Evolutionary conservation across 768 basidiomycete species (phyloP).

Genomic region (Omphalotus guepiniiformis): DNA sequence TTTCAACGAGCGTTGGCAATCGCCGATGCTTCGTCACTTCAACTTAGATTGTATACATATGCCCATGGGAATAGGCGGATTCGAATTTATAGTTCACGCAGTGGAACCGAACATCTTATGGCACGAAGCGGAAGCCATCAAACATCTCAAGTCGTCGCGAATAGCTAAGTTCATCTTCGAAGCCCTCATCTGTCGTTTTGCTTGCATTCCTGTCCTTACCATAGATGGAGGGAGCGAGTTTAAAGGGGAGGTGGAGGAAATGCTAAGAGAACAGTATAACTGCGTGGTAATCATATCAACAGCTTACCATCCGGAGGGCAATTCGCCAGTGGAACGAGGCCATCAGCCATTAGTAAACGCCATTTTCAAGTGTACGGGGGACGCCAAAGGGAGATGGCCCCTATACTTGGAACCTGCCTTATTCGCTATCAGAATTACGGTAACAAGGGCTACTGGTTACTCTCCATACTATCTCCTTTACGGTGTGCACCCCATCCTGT

Average conservation of each 20-base stretch:
- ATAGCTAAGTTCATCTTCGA: conserved; percentile 28
- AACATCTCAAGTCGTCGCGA: conserved; percentile 7
- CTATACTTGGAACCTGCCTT: conserved; percentile 18
- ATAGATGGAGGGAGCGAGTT: conserved; percentile 29
- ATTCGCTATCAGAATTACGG: conserved; percentile 23
- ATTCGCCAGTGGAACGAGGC: conserved; percentile 24
- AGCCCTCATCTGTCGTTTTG: conserved; percentile 22
- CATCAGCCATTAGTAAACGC: conserved; percentile 21
- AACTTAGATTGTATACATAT: conserved; percentile 27
- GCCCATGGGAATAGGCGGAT: conserved; percentile 17
- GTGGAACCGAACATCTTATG: conserved; percentile 17
- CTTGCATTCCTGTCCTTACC: conserved; percentile 14
- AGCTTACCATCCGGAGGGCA: conserved; percentile 24
- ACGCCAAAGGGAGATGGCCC: conserved; percentile 21
- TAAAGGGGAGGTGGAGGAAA: conserved; percentile 16
- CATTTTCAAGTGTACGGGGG: conserved; percentile 15
- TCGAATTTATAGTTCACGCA: conserved; percentile 23
- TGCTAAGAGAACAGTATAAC: conserved; percentile 19
- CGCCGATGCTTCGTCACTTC: conserved; percentile 21
- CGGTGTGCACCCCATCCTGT: conserved; percentile 23
- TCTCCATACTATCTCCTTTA: conserved; percentile 28
- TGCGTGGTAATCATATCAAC: conserved; percentile 23
- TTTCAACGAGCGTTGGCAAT: conserved; percentile 15
- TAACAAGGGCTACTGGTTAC: conserved; percentile 23
- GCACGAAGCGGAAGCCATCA: conserved; percentile 17